These are phyloP conservation scores for Eudorina sp. DNA, from an alignment of 139 green algal genomes.

Conservation along the genomic window DNA sequence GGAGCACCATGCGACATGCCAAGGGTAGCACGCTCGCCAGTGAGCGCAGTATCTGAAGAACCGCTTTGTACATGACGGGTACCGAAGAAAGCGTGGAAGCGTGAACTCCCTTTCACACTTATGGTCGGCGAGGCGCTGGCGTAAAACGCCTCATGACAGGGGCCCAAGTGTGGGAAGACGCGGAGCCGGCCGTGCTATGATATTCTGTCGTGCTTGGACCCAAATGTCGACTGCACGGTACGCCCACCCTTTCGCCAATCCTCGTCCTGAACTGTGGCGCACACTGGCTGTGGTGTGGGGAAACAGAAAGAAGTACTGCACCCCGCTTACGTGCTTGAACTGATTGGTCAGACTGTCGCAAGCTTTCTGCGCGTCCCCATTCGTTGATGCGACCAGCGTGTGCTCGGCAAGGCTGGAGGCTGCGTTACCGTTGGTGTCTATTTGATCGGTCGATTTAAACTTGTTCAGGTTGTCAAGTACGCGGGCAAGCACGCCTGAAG, in stretches of 20 bases:
- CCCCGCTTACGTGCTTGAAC: slow-evolving; percentile 1
- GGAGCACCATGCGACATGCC: neutral
- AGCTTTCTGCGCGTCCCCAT: neutral
- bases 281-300: neutral
- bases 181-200: too few species aligned
- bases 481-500: neutral
- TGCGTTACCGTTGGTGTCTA: slow-evolving; percentile 7
- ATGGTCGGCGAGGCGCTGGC: neutral
- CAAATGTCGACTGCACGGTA: too few species aligned
- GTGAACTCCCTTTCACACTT: neutral
- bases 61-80: neutral
- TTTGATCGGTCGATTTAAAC: neutral
- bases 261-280: neutral
- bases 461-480: slow-evolving; percentile 5
- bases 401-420: slow-evolving; percentile 20
- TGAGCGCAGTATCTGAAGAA: neutral
- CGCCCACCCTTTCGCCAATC: too few species aligned
- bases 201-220: too few species aligned
- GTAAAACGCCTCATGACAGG: neutral
- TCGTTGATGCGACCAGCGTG: slow-evolving; percentile 19
- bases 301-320: neutral
- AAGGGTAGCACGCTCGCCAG: neutral
- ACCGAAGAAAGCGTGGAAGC: neutral
- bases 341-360: neutral
- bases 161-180: neutral